Percentiles rank a stretch among this genome's conserved stretches.
Conservation (phyloP, 2,329 filamentous ascomycete species). For the Paraphoma sp. region DNA sequence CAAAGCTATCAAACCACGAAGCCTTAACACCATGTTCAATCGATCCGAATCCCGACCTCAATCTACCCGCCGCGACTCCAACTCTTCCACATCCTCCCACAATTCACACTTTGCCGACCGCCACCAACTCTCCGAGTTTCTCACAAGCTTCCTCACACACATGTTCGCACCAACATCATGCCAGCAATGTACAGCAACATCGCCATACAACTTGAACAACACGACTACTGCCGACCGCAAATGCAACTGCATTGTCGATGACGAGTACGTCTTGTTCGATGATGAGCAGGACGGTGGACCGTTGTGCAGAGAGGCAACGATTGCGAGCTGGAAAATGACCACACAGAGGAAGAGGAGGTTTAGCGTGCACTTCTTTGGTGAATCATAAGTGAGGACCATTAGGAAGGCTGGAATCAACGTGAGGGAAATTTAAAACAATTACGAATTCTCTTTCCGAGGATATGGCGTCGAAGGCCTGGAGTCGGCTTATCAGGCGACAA, state of each 20-base stretch:
- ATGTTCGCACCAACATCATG: constrained; percentile 22
- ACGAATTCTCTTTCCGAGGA: too few species aligned
- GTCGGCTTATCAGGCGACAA: too few species aligned
- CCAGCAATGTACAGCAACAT: constrained; percentile 16
- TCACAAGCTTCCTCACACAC: constrained; percentile 18
- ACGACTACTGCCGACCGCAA: constrained; percentile 3
- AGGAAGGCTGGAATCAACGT: too few species aligned
- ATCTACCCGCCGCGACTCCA: constrained; percentile 1
- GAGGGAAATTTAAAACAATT: too few species aligned
- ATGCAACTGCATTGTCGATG: constrained; percentile 13
- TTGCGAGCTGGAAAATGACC: constrained; percentile 24
- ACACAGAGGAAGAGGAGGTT: constrained; percentile 6
- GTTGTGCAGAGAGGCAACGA: constrained; percentile 27
- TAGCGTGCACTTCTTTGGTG: constrained; percentile 16
- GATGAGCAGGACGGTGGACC: constrained; percentile 27
- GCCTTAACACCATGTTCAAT: not conserved
- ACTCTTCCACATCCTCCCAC: not conserved
- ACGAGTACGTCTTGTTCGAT: constrained; percentile 16
- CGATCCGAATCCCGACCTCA: constrained; percentile 2
- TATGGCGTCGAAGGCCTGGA: too few species aligned
- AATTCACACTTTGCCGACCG: constrained; percentile 9
- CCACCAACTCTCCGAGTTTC: constrained; percentile 14
- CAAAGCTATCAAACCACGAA: not conserved
- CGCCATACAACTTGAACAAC: constrained; percentile 3
- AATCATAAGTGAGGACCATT: not conserved